Evolutionary conservation across 78 protist species (phyloP).

Genomic region (Speleostelium caveatum): DNA sequence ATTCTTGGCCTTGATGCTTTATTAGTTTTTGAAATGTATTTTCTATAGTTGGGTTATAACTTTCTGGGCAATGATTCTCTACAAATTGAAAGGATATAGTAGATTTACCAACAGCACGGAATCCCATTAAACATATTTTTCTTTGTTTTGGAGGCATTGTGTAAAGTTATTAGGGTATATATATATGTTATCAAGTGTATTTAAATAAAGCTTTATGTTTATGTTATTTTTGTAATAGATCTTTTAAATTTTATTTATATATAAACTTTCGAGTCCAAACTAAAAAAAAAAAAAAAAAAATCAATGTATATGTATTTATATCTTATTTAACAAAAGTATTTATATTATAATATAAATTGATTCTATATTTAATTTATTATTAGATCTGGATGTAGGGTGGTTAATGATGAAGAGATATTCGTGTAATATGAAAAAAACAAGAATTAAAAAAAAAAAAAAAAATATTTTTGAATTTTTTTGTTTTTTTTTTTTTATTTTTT

Average conservation of each 20-base stretch:
- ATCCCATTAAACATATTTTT: constrained; percentile 83
- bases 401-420: too few species aligned
- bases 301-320: neutral
- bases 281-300: neutral
- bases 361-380: neutral
- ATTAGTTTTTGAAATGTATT: constrained; percentile 79
- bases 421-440: too few species aligned
- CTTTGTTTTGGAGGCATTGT: constrained; percentile 76
- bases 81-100: constrained; percentile 85
- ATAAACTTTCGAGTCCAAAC: neutral
- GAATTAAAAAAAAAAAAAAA: too few species aligned
- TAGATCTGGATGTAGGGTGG: too few species aligned
- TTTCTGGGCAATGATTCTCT: constrained; percentile 79
- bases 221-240: too few species aligned
- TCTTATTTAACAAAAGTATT: neutral
- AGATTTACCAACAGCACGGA: constrained; percentile 87
- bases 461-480: too few species aligned
- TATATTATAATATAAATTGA: neutral
- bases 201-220: too few species aligned
- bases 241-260: too few species aligned
- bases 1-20: constrained; percentile 37
- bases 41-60: constrained; percentile 91
- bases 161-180: neutral
- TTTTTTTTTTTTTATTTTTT: too few species aligned
- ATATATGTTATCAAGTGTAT: too few species aligned